Evolutionary conservation across 768 basidiomycete species (phyloP), one percentile per base, ranked within the genome.

Genomic region (Phlebiopsis flavidoalba): DNA sequence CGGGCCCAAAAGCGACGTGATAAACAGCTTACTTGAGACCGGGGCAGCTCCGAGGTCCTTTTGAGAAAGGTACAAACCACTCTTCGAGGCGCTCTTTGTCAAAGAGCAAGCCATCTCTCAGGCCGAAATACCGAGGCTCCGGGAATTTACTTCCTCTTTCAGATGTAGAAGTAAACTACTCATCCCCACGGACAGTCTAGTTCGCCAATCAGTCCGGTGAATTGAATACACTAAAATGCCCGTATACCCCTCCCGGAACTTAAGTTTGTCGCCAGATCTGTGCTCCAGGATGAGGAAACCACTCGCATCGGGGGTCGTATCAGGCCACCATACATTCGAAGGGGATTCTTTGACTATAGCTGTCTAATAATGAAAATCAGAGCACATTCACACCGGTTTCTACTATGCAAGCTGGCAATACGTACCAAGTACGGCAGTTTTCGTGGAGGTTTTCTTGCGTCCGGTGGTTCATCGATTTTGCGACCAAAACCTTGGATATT

Each of bases 321-420:
- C 5, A 76, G 65, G 6, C 78, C 78, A 58, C 74, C 72, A 21
- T 72, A 70, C 63, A 79, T 69, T 26, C 80, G 70, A 35, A 80
- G 70, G n/a, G 0, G 77, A 72, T 64, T 82, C 79, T 59, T 80
- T 80, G 26, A 80, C 71, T 19, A 80, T 76, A 4, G 78, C 79
- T 0, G 77, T 77, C 80, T 80, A 56, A n/a, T n/a, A 48, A 36
- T 53, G 21, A 40, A 19, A 37, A 49, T 33, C 5, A 40, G 31
- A n/a, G 11, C 12, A 63, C n/a, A n/a, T 15, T 3, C 10, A 36
- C 22, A 36, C 14, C 14, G 24, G n/a, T n/a, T 4, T 11, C 19
- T 3, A 8, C 5, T 14, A 19, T 46, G 19, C n/a, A 49, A 19
- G 11, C 48, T 8, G 17, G 8, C 3, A 5, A 51, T 2, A 65